Conservation (phyloP, 2,329 filamentous ascomycete genomes). For the Tolypocladium tundrense region DNA sequence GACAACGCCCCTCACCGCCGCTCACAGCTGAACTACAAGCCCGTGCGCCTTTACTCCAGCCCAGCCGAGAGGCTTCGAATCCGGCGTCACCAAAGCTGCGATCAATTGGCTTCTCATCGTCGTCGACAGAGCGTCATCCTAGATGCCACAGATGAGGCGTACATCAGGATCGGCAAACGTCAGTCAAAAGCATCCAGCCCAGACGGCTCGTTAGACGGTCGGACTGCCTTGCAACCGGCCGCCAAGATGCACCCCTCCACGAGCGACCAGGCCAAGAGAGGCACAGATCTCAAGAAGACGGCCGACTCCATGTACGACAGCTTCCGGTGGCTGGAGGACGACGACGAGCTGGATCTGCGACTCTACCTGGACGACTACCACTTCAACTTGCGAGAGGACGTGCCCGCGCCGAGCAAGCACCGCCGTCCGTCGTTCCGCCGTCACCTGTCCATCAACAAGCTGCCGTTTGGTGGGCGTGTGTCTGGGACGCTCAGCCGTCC, state of each 20-base stretch:
- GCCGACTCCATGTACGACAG: conserved; percentile 52
- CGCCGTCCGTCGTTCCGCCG: conserved; percentile 56
- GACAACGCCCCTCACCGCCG: conserved; percentile 5
- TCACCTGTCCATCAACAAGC: conserved; percentile 60
- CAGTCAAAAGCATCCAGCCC: conserved; percentile 9
- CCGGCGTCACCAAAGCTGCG: conserved; percentile 57
- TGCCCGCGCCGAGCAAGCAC: conserved; percentile 31
- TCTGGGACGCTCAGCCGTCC: conserved; percentile 41
- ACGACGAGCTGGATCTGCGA: conserved; percentile 57
- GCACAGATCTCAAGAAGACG: conserved; percentile 16
- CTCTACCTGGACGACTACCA: conserved; percentile 63
- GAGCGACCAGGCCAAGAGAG: conserved; percentile 7
- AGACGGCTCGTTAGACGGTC: not conserved
- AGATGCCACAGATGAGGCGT: conserved; percentile 15
- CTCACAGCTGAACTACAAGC: not conserved
- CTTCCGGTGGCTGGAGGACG: conserved; percentile 66
- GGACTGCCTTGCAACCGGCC: not conserved
- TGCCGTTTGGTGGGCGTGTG: conserved; percentile 45
- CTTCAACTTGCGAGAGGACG: conserved; percentile 44
- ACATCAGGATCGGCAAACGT: conserved; percentile 14
- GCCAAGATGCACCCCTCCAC: conserved; percentile 14
- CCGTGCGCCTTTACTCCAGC: not conserved
- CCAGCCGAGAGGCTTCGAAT: conserved; percentile 25
- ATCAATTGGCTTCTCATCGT: conserved; percentile 48
- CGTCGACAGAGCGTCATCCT: conserved; percentile 26